These are phyloP conservation scores for Heliamphora ciliata DNA, from an alignment of 179 eudicot species.

Conservation along the genomic window DNA sequence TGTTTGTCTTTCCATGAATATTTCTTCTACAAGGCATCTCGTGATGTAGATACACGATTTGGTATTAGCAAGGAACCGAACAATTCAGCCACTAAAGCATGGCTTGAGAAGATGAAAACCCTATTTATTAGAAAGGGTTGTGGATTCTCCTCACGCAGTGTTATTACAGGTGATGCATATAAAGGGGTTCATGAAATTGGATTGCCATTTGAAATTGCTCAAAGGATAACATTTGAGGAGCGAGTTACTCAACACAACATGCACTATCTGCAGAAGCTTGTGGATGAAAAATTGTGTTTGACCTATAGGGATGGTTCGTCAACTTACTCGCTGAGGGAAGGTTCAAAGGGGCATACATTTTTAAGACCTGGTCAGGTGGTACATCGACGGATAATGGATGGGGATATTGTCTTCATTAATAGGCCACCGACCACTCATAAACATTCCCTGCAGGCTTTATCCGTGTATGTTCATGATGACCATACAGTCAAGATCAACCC, in stretches of 20 bases:
- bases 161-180: slow-evolving; percentile 88
- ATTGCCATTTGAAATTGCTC: slow-evolving; percentile 83
- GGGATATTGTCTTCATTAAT: slow-evolving; percentile 86
- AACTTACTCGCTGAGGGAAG: slow-evolving; percentile 78
- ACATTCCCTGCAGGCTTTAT: slow-evolving; percentile 80
- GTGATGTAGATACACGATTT: slow-evolving; percentile 56
- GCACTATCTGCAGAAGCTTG: slow-evolving; percentile 59
- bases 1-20: slow-evolving; percentile 5
- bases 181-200: slow-evolving; percentile 84
- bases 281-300: slow-evolving; percentile 76
- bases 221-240: slow-evolving; percentile 85
- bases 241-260: slow-evolving; percentile 74
- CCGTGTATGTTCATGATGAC: slow-evolving; percentile 81
- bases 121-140: slow-evolving; percentile 89
- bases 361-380: slow-evolving; percentile 80
- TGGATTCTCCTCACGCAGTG: slow-evolving; percentile 94
- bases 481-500: slow-evolving; percentile 89
- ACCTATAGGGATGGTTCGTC: slow-evolving; percentile 69
- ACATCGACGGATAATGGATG: slow-evolving; percentile 83
- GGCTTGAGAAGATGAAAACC: slow-evolving; percentile 97
- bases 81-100: slow-evolving; percentile 72
- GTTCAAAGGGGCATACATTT: slow-evolving; percentile 92
- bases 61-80: slow-evolving; percentile 51
- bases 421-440: slow-evolving; percentile 96
- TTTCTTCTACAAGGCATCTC: slow-evolving; percentile 52